A percentile compares a stretch with the other conserved stretches of the same genome.
Conservation (phyloP, 208 protist species). For the Endotrypanum monterogeii region DNA sequence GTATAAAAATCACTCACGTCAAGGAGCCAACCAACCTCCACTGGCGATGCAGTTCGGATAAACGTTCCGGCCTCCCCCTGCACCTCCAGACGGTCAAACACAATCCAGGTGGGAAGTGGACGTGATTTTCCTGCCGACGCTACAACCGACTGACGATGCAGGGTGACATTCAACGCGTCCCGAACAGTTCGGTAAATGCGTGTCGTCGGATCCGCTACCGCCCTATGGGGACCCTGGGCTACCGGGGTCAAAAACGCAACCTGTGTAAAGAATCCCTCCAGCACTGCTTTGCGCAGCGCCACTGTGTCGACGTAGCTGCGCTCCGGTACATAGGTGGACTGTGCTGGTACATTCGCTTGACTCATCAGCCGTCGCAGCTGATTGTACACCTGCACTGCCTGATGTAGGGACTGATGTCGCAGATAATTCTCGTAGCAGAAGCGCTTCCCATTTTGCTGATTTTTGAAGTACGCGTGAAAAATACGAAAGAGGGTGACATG, state of each 20-base stretch:
- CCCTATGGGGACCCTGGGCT: neutral
- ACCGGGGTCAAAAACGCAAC: constrained; percentile 53
- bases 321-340: constrained; percentile 65
- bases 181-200: constrained; percentile 66
- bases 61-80: constrained; percentile 75
- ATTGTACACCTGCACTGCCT: constrained; percentile 76
- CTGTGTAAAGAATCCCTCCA: constrained; percentile 88
- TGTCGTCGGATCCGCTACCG: constrained; percentile 2
- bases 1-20: constrained; percentile 70
- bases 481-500: constrained; percentile 80
- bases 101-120: constrained; percentile 59
- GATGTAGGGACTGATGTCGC: constrained; percentile 63
- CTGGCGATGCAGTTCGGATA: constrained; percentile 58
- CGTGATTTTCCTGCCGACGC: constrained; percentile 8
- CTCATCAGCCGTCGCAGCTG: constrained; percentile 70
- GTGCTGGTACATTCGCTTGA: constrained; percentile 45
- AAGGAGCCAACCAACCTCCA: constrained; percentile 80
- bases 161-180: constrained; percentile 41
- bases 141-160: constrained; percentile 65
- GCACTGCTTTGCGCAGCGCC: constrained; percentile 71
- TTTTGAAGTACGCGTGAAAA: constrained; percentile 73
- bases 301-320: constrained; percentile 56
- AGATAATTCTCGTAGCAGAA: constrained; percentile 81
- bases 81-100: constrained; percentile 87
- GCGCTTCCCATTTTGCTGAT: constrained; percentile 28